These are phyloP conservation scores for Cucumis cinereus DNA, from an alignment of 306 rosid species.

Conservation along the genomic window DNA sequence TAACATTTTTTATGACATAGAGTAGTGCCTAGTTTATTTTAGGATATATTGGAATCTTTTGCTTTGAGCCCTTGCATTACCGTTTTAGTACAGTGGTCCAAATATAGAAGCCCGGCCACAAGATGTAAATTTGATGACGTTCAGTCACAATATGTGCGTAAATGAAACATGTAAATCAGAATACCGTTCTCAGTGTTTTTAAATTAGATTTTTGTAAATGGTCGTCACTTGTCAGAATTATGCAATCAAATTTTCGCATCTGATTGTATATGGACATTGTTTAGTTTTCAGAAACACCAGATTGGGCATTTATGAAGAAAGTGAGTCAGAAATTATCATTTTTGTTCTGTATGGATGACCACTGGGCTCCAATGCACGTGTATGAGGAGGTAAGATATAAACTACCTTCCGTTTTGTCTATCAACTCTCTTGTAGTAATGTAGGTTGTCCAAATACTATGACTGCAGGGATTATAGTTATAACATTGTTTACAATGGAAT, in stretches of 20 bases:
- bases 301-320: slow-evolving; percentile 71
- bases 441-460: background rate
- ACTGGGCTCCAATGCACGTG: slow-evolving; percentile 88
- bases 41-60: background rate
- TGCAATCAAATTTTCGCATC: background rate
- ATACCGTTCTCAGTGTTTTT: background rate
- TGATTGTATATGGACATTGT: background rate
- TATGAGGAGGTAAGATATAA: slow-evolving; percentile 54
- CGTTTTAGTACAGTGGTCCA: background rate
- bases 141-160: background rate
- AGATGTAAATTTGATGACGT: background rate
- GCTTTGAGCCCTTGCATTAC: background rate
- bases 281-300: slow-evolving; percentile 72
- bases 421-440: background rate
- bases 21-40: background rate
- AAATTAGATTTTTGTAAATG: background rate
- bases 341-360: slow-evolving; percentile 69
- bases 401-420: background rate
- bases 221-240: background rate
- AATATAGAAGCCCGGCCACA: background rate
- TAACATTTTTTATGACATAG: background rate
- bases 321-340: slow-evolving; percentile 47
- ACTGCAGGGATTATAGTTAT: background rate
- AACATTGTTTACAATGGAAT: background rate
- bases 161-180: background rate